Conservation (phyloP, 805 yeast genomes). For the Ogataea thermomethanolica region DNA sequence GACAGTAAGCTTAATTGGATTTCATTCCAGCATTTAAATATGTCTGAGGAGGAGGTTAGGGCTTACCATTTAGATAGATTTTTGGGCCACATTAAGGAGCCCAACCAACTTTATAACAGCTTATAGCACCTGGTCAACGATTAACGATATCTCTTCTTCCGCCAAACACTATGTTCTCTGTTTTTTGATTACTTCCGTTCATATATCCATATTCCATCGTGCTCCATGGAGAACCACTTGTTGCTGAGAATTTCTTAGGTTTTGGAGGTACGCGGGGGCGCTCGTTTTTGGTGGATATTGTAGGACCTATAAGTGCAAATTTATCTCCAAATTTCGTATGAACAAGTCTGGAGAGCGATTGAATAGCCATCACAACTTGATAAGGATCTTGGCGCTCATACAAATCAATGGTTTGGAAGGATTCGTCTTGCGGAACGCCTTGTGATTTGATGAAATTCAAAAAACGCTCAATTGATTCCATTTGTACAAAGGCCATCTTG, state of each 20-base stretch:
- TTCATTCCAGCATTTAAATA: slow-evolving; percentile 18
- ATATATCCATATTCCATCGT: slow-evolving; percentile 57
- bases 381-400: slow-evolving; percentile 74
- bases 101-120: slow-evolving; percentile 10
- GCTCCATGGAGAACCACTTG: slow-evolving; percentile 46
- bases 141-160: slow-evolving; percentile 43
- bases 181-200: slow-evolving; percentile 52
- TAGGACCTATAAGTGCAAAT: slow-evolving; percentile 57
- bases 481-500: slow-evolving; percentile 72
- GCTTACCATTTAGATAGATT: slow-evolving; percentile 27
- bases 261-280: slow-evolving; percentile 52
- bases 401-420: slow-evolving; percentile 75
- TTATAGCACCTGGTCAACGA: slow-evolving; percentile 6
- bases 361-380: slow-evolving; percentile 69
- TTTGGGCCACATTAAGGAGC: slow-evolving; percentile 21
- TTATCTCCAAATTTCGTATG: slow-evolving; percentile 47
- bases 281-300: slow-evolving; percentile 44
- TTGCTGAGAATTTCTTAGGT: slow-evolving; percentile 43
- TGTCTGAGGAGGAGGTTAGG: slow-evolving; percentile 14
- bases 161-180: slow-evolving; percentile 55
- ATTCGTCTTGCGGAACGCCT: slow-evolving; percentile 78
- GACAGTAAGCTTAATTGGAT: slow-evolving; percentile 26
- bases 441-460: slow-evolving; percentile 54
- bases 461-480: slow-evolving; percentile 82
- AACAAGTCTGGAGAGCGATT: slow-evolving; percentile 69